phyloP scores from a whole-genome alignment of 495 filamentous ascomycete genomes.

The Tuber microsphaerosporum region DNA sequence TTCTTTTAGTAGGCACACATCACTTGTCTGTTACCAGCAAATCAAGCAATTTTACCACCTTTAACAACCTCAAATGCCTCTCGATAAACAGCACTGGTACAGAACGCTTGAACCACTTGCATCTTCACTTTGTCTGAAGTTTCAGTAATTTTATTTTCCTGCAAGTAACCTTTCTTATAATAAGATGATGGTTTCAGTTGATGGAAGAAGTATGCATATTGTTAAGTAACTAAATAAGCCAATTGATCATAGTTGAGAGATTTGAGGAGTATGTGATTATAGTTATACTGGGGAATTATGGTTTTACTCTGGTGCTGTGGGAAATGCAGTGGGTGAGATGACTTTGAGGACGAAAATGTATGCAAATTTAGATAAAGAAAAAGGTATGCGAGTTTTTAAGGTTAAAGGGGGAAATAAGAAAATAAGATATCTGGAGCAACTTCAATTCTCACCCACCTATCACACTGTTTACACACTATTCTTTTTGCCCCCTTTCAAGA shows the following conservation, averaged over 20 bases:
- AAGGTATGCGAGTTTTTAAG: neutral
- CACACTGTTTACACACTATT: neutral
- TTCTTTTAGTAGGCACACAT: neutral
- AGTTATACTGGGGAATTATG: neutral
- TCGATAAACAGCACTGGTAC: neutral
- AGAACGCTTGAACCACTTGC: neutral
- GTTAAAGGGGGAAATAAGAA: neutral
- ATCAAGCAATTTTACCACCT: neutral
- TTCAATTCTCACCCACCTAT: neutral
- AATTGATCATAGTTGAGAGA: neutral
- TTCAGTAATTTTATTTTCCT: neutral
- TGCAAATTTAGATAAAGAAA: neutral
- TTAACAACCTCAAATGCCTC: neutral
- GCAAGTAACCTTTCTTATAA: neutral
- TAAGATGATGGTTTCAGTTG: neutral
- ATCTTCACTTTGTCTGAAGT: neutral
- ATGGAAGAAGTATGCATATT: neutral
- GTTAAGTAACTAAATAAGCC: neutral
- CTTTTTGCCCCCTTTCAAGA: neutral
- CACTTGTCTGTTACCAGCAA: neutral
- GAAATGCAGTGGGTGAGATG: neutral
- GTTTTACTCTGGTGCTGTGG: neutral
- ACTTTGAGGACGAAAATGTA: neutral
- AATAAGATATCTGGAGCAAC: neutral
- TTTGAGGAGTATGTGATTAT: neutral